phyloP scores from a whole-genome alignment of 805 yeast genomes.

The Yarrowia bubula region DNA sequence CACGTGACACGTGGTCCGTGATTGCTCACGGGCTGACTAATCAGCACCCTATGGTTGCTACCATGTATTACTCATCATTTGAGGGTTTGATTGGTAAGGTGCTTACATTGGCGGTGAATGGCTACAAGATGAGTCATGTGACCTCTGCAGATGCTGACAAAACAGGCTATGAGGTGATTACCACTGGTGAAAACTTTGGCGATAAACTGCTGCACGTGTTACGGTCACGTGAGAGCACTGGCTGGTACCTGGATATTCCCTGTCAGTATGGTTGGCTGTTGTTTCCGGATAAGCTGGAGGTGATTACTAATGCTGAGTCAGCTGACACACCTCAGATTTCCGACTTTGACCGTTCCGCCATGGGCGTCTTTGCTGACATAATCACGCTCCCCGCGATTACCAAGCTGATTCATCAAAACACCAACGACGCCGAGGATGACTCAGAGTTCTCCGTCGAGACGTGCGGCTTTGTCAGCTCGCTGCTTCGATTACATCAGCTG shows the following conservation, averaged over 20 bases:
- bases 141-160: neutral
- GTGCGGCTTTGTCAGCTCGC: slow-evolving; percentile 45
- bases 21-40: slow-evolving; percentile 3
- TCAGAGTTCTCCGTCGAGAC: slow-evolving; percentile 11
- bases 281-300: slow-evolving; percentile 1
- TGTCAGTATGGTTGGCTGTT: neutral
- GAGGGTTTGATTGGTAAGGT: slow-evolving; percentile 13
- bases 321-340: neutral
- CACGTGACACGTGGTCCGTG: slow-evolving; percentile 1
- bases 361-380: neutral
- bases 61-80: neutral
- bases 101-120: slow-evolving; percentile 1
- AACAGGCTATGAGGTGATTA: neutral
- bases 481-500: slow-evolving; percentile 51
- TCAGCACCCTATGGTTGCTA: slow-evolving; percentile 17
- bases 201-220: neutral
- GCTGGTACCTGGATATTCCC: neutral
- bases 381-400: neutral
- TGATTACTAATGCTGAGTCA: neutral
- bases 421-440: slow-evolving; percentile 6
- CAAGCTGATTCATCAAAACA: neutral
- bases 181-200: neutral
- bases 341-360: neutral
- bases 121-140: slow-evolving; percentile 8
- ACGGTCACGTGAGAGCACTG: neutral